Conservation (phyloP, 2,329 filamentous ascomycete species). For the Trichophaea hybrida region DNA sequence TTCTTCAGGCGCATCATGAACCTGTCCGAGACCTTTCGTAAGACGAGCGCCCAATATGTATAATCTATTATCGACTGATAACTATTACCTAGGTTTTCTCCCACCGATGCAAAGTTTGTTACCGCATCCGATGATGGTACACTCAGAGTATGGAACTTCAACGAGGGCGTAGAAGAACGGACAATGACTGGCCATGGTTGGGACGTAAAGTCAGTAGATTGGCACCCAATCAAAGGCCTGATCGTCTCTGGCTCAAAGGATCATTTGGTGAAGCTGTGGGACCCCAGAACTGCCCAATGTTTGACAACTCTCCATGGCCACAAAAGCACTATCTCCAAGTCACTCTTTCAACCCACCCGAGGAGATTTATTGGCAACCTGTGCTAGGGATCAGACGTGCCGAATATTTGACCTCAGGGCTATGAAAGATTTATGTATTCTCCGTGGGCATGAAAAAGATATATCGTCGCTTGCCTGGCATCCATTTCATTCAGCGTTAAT, state of each 20-base stretch:
- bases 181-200: conserved; percentile 86
- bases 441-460: conserved; percentile 89
- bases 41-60: conserved; percentile 1
- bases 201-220: conserved; percentile 94
- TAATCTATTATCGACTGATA: background rate
- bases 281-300: conserved; percentile 79
- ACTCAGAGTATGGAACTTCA: conserved; percentile 93
- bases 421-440: conserved; percentile 95
- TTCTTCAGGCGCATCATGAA: conserved; percentile 78
- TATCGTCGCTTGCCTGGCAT: conserved; percentile 86
- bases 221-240: conserved; percentile 89
- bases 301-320: conserved; percentile 90
- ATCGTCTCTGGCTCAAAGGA: conserved; percentile 96
- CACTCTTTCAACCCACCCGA: conserved; percentile 72
- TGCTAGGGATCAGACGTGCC: conserved; percentile 79
- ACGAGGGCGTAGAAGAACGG: conserved; percentile 66
- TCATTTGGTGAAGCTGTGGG: conserved; percentile 94
- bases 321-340: conserved; percentile 93
- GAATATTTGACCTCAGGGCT: conserved; percentile 90
- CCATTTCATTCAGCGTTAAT: conserved; percentile 80
- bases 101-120: conserved; percentile 88
- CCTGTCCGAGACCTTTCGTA: conserved; percentile 71
- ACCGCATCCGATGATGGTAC: conserved; percentile 89
- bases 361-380: conserved; percentile 80
- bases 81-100: conserved; percentile 47